A percentile compares a stretch with the other conserved stretches of the same genome.
Evolutionary conservation across 2,329 filamentous ascomycete genomes (phyloP).

Genomic region (Claviceps sp.): DNA sequence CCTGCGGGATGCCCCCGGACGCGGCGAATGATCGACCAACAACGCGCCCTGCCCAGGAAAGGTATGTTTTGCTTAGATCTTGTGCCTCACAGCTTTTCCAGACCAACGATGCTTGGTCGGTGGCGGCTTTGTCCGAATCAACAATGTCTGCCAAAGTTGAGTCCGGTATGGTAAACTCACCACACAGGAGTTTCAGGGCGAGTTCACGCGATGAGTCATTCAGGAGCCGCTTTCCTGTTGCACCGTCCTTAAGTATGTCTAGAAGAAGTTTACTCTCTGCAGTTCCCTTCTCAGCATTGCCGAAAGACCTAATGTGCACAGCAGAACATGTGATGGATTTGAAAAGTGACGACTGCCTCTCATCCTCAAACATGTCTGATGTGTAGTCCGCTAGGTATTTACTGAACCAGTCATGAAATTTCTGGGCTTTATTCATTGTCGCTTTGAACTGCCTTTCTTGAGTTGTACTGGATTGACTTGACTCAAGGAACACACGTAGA

Average conservation of each 20-base stretch:
- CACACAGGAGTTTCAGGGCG: conserved; percentile 60
- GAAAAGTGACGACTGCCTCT: conserved; percentile 43
- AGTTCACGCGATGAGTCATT: conserved; percentile 55
- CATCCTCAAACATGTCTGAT: conserved; percentile 36
- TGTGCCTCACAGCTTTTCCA: conserved; percentile 64
- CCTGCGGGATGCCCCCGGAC: conserved; percentile 52
- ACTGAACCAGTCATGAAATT: conserved; percentile 69
- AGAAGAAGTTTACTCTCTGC: conserved; percentile 69
- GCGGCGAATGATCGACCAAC: conserved; percentile 74
- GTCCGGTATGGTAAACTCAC: conserved; percentile 50
- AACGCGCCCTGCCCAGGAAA: conserved; percentile 74
- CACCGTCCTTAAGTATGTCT: conserved; percentile 66
- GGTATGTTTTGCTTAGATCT: conserved; percentile 52
- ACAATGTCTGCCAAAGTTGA: conserved; percentile 48
- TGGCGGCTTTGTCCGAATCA: conserved; percentile 50
- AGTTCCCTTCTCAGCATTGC: conserved; percentile 54
- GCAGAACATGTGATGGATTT: conserved; percentile 55
- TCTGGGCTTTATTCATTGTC: conserved; percentile 61
- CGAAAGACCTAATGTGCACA: conserved; percentile 50
- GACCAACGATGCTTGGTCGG: conserved; percentile 49
- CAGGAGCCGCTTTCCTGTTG: conserved; percentile 47
- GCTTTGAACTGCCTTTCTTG: conserved; percentile 71
- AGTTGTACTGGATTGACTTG: conserved; percentile 63
- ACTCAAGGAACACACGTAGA: conserved; percentile 60
- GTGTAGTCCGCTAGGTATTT: conserved; percentile 52